A percentile compares a stretch with the other conserved stretches of the same genome.
phyloP scores from a whole-genome alignment of 169 alveolate genomes.

The Blepharisma undulans region DNA sequence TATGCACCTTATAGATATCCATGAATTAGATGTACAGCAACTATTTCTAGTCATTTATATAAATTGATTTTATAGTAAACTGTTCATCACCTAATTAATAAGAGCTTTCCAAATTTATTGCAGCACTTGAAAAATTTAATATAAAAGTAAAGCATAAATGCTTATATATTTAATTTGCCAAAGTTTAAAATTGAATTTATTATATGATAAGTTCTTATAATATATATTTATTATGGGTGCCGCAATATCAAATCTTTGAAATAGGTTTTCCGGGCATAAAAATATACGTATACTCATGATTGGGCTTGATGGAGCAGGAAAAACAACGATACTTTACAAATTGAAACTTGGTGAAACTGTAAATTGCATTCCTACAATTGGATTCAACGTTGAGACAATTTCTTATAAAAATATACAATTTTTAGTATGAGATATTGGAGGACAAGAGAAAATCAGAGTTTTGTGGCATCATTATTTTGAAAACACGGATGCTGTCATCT shows the following conservation, averaged over 20 bases:
- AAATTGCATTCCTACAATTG: conserved; percentile 89
- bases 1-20: no score
- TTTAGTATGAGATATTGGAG: conserved; percentile 98
- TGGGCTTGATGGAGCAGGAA: conserved; percentile 94
- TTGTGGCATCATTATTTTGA: conserved; percentile 90
- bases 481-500: conserved; percentile 94
- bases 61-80: no score
- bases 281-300: conserved; percentile 88
- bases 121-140: no score
- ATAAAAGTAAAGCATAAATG: no score
- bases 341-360: conserved; percentile 87
- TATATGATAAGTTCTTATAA: no score
- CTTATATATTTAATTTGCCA: no score
- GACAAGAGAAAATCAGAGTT: conserved; percentile 92
- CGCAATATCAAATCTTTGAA: conserved; percentile 73
- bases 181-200: no score
- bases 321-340: conserved; percentile 90
- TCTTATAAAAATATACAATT: conserved; percentile 93
- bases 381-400: conserved; percentile 95
- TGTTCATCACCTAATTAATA: no score
- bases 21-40: no score
- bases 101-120: no score
- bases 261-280: conserved; percentile 76
- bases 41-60: no score
- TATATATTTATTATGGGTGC: neutral